Evolutionary conservation across 2,329 filamentous ascomycete species (phyloP).

Genomic region (Penicillium hordei): DNA sequence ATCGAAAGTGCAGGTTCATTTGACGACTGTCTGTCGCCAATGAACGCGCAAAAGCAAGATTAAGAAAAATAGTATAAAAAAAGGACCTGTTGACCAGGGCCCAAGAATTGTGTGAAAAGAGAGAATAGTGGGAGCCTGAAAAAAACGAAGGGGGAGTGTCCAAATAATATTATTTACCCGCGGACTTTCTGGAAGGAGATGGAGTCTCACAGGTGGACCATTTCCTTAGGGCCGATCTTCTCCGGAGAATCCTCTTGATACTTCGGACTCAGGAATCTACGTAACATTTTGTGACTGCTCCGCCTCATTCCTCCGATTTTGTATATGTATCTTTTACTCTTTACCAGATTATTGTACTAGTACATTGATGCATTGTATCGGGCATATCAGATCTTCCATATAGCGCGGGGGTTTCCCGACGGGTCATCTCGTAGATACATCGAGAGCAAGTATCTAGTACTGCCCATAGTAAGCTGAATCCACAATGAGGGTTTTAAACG

Average conservation of each 20-base stretch:
- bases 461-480: neutral
- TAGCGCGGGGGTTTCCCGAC: neutral
- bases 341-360: neutral
- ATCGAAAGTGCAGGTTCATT: conserved; percentile 91
- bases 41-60: conserved; percentile 65
- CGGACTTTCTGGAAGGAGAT: conserved; percentile 26
- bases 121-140: conserved; percentile 12
- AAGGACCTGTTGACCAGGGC: conserved; percentile 12
- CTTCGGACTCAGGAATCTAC: neutral
- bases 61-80: conserved; percentile 7
- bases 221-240: conserved; percentile 26
- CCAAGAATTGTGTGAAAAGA: neutral
- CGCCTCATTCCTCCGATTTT: neutral
- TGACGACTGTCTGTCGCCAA: conserved; percentile 85
- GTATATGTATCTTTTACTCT: neutral
- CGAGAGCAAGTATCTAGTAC: neutral
- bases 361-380: neutral
- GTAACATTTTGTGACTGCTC: neutral
- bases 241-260: conserved; percentile 25
- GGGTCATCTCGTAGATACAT: neutral
- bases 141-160: conserved; percentile 9
- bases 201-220: conserved; percentile 24
- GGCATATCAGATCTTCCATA: neutral
- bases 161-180: conserved; percentile 1
- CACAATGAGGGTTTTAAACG: neutral